Conservation (phyloP, 2,329 filamentous ascomycete genomes). For the Reticulascus tulasneorum region DNA sequence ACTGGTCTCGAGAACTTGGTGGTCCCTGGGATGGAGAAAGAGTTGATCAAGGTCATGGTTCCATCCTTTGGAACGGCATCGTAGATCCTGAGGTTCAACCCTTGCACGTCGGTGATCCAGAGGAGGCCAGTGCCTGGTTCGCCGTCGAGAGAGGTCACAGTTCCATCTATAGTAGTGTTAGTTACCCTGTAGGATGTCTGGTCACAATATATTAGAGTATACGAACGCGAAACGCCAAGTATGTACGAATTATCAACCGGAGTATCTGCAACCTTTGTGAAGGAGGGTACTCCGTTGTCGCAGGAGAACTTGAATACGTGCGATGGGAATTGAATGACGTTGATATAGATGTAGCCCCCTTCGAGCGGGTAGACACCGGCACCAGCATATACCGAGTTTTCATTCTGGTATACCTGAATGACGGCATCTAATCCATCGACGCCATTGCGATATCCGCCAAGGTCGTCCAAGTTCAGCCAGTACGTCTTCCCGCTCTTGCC, state of each 20-base stretch:
- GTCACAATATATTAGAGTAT: too few relatives aligned
- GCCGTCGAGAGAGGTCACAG: constrained; percentile 50
- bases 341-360: constrained; percentile 46
- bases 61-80: constrained; percentile 46
- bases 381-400: constrained; percentile 42
- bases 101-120: constrained; percentile 54
- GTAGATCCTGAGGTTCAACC: constrained; percentile 47
- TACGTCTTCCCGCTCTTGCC: constrained; percentile 50
- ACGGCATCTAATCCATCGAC: constrained; percentile 33
- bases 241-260: constrained; percentile 46
- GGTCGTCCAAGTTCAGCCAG: constrained; percentile 36
- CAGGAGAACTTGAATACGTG: constrained; percentile 57
- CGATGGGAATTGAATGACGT: constrained; percentile 49
- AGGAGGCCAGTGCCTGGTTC: constrained; percentile 51
- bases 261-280: constrained; percentile 49
- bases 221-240: constrained; percentile 51
- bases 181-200: too few relatives aligned
- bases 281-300: constrained; percentile 43
- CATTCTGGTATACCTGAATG: constrained; percentile 39
- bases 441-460: constrained; percentile 36
- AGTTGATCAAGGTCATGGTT: constrained; percentile 41
- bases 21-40: constrained; percentile 46
- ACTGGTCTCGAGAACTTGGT: constrained; percentile 56
- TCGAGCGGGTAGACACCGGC: constrained; percentile 45
- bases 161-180: too few relatives aligned